Evolutionary conservation across 331 rosid genomes (phyloP).

Genomic region (Malus hybrid): DNA sequence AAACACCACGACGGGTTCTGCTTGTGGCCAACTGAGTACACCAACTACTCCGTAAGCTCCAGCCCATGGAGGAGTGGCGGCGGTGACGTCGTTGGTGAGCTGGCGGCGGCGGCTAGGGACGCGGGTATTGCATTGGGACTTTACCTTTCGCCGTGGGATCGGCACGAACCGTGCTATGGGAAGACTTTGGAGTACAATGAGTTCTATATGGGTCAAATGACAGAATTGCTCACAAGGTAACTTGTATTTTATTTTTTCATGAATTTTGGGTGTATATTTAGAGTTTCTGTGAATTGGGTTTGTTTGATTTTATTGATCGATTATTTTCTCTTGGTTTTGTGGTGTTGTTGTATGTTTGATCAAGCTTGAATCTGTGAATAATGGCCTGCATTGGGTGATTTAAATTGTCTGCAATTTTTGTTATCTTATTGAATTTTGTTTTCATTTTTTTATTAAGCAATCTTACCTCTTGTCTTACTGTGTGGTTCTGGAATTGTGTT

Average conservation of each 20-base stretch:
- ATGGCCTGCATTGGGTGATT: background rate
- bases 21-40: constrained; percentile 77
- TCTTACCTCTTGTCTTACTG: background rate
- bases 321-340: background rate
- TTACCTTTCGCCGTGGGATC: constrained; percentile 97
- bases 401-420: background rate
- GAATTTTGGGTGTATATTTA: background rate
- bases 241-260: background rate
- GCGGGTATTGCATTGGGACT: constrained; percentile 67
- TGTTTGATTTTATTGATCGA: background rate
- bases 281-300: background rate
- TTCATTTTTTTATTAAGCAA: background rate
- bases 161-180: constrained; percentile 60
- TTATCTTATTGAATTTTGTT: background rate
- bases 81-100: constrained; percentile 72
- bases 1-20: constrained; percentile 97
- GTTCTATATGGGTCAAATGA: constrained; percentile 73
- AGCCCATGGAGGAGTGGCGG: constrained; percentile 54
- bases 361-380: background rate
- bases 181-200: constrained; percentile 61
- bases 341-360: background rate
- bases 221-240: constrained; percentile 82
- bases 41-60: constrained; percentile 65
- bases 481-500: background rate
- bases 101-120: constrained; percentile 57